Evolutionary conservation across 2,329 filamentous ascomycete genomes (phyloP), one percentile per base, ranked within the genome.

Genomic region (Diaporthe aspalathi): DNA sequence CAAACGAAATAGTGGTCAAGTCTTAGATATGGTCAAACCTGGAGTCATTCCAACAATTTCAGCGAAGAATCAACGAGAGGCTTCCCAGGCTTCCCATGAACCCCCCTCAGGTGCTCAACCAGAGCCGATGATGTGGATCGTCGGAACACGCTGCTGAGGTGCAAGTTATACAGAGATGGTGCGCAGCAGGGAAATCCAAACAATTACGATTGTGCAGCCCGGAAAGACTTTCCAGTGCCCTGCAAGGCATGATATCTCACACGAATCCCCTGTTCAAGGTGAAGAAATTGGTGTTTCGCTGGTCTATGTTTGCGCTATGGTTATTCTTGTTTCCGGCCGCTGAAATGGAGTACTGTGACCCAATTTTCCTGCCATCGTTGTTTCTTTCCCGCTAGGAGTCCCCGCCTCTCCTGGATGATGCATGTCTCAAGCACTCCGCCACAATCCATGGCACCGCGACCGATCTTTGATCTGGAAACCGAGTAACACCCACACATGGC

Each of bases 1-100:
- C 67, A 68, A 50, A 50, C 67, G 22, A 68, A 68, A 22, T 60
- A 68, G 40, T 40, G 45, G 22, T 8, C n/a, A 20, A 60, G 17
- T 68, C 45, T 38, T 40, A 2, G 38, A 43, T 52, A 57, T 29
- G 1, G 5, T 5, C 22, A 57, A 22, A 40, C 45, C n/a, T 9
- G 53, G 27, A 11, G 22, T 17, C 12, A 60, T 50, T 50, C 24
- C 43, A 68, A 38, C 20, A 40, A 5, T 0, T 29, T 43, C 4
- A 50, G n/a, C 40, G 54, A 22, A 35, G 16, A n/a, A 43, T 6
- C 32, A 14, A 22, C 5, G 5, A 32, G 5, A 5, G 24, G 38
- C 27, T 50, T n/a, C n/a, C n/a, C n/a, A n/a, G 32, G 43, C 29
- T 50, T n/a, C n/a, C n/a, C n/a, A 32, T 50, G 60, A 50, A 24